Conservation (phyloP, 345 rosid genomes). For the Linum tenue region DNA sequence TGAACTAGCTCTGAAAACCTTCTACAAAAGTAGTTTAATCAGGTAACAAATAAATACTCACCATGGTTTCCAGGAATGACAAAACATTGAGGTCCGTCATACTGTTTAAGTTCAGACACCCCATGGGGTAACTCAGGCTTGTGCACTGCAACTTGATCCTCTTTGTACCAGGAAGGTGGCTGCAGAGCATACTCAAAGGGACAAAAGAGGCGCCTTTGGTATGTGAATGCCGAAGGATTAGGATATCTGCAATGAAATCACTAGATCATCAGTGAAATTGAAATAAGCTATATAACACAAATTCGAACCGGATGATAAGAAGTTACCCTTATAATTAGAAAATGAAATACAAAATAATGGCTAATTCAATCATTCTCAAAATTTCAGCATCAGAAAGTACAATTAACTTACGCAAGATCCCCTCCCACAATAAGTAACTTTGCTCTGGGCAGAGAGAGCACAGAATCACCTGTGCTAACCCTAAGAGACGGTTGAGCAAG, state of each 20-base stretch:
- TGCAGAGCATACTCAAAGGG: slow-evolving; percentile 97
- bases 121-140: slow-evolving; percentile 84
- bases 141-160: slow-evolving; percentile 60
- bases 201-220: slow-evolving; percentile 77
- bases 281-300: not conserved
- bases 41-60: slow-evolving; percentile 31
- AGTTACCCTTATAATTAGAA: not conserved
- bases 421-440: slow-evolving; percentile 85
- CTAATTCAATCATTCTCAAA: not conserved
- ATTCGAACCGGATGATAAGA: not conserved
- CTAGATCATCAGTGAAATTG: not conserved
- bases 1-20: not conserved
- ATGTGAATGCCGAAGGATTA: slow-evolving; percentile 85
- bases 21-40: not conserved
- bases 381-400: slow-evolving; percentile 7
- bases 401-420: slow-evolving; percentile 92
- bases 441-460: slow-evolving; percentile 53
- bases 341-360: not conserved
- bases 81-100: slow-evolving; percentile 91
- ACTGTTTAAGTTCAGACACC: slow-evolving; percentile 59
- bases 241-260: slow-evolving; percentile 57
- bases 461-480: slow-evolving; percentile 34
- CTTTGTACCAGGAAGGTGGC: slow-evolving; percentile 80
- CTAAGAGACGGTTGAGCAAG: slow-evolving; percentile 74
- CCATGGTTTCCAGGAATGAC: slow-evolving; percentile 98